Evolutionary conservation across 495 filamentous ascomycete species (phyloP), one percentile per base, ranked within the genome.

Genomic region (Parachaetomium inaequale): DNA sequence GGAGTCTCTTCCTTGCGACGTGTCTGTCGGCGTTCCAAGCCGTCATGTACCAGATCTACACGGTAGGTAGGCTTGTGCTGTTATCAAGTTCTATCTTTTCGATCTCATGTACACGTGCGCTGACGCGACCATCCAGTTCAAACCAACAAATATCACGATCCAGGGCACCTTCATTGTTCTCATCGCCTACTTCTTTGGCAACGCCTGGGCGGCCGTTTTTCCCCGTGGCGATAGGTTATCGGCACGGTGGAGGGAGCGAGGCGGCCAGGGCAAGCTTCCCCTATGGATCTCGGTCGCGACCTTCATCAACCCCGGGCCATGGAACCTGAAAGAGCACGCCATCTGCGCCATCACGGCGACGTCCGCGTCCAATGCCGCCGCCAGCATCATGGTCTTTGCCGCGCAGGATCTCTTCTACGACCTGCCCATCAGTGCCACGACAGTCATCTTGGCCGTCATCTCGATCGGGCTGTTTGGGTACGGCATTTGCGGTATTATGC

Each of bases 401-500:
- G 78, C 69, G 12, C 76, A 82, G 60, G 56, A 76, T 34, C 71
- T 82, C 2, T 82, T 70, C 57, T 82, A 82, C 63, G 73, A 72
- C 40, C 59, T 73, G 21, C 69, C 72, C 47, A 68, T 72, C 21
- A 76, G 64, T 62, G 54, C 64, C 6, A 67, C 62, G 0, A 73
- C 74, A 3, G 76, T 69, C n/a, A 58, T 82, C 36, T 74, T 83
- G 57, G 61, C 74, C 11, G 67, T 72, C 55, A 67, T 82, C 19
- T 74, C 80, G 0, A 74, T 74, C 3, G 77, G 79, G 36, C 59
- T 84, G 10, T 78, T 84, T 51, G 83, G 83, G 0, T 86, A 81
- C 52, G 83, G 82, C 6, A 64, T 85, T 49, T 76, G 76, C 42
- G 84, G 83, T 4, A 32, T 85, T 12, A 67, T 85, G 64, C 78